A percentile compares a stretch with the other conserved stretches of the same genome.
Conservation (phyloP, 805 yeast species). For the Metschnikowia chrysomelidarum region DNA sequence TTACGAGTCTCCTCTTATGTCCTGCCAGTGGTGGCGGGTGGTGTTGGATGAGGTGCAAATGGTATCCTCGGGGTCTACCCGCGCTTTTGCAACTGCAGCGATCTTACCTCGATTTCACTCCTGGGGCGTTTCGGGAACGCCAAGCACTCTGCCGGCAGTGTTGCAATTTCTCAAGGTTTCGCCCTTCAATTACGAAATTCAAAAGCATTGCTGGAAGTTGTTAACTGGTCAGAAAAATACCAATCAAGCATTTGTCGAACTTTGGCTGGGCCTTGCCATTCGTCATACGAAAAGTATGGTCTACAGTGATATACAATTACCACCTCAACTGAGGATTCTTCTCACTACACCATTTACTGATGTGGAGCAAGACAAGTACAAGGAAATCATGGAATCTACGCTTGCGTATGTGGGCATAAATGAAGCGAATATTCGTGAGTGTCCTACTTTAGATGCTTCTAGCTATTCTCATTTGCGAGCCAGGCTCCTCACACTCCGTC, state of each 20-base stretch:
- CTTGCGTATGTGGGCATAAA: constrained; percentile 52
- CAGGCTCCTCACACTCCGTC: constrained; percentile 71
- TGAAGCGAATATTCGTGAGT: constrained; percentile 47
- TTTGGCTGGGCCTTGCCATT: constrained; percentile 57
- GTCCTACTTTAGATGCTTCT: constrained; percentile 42
- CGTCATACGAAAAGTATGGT: constrained; percentile 89
- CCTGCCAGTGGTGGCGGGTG: constrained; percentile 85
- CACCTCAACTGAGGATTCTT: constrained; percentile 71
- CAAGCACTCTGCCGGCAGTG: constrained; percentile 71
- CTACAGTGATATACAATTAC: constrained; percentile 68
- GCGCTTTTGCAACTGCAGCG: constrained; percentile 78
- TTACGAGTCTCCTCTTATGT: constrained; percentile 78
- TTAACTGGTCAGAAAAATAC: constrained; percentile 15
- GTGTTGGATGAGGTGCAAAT: constrained; percentile 93
- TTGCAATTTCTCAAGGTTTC: constrained; percentile 60
- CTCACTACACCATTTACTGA: constrained; percentile 74
- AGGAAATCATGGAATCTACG: constrained; percentile 60
- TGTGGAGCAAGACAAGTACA: constrained; percentile 82
- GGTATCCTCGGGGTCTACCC: constrained; percentile 70
- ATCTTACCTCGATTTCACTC: constrained; percentile 82
- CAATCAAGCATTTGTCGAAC: constrained; percentile 31
- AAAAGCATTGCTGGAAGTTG: constrained; percentile 40
- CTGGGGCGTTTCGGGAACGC: constrained; percentile 98
- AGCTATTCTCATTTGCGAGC: constrained; percentile 50
- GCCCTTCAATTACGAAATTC: constrained; percentile 58